Base-by-base conservation (phyloP, 2,329 filamentous ascomycete species). In the Cytospora schulzeri region DNA sequence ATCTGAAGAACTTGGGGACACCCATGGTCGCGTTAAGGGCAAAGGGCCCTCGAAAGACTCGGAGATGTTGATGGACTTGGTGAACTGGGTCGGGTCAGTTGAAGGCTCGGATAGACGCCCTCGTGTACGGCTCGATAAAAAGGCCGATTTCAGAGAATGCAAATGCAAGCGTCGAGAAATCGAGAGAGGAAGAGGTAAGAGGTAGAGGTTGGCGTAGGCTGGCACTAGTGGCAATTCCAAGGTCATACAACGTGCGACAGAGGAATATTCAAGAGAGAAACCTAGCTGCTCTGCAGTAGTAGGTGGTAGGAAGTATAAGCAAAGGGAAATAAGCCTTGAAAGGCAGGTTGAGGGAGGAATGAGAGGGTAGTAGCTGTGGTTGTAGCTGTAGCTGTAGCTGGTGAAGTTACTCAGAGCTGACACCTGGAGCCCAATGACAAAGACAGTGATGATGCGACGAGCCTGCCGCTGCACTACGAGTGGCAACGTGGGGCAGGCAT, bases 1-100 rank as follows among this genome's bases (percentile, higher is more conserved):
- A 99, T 86, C 95, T 87, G 82, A 97, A 97, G 83, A 97, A 97
- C 76, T 97, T 97, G 75, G 91, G 91, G 69, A 88, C 85, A 84
- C 85, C 68, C 60, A 67, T 45, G 19, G 50, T 58, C 41, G 57
- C 24, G 56, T 17, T 57, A 64, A 73, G 64, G 71, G 69, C 60
- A 61, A 56, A 62, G 14, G 45, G n/a, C 45, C 45, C 45, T 48
- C 9, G 52, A 31, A 55, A 29, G 52, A 22, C 31, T 29, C n/a
- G 28, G 31, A 31, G n/a, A 24, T 48, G 19, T 11, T 31, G 26
- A 29, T 35, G 19, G 52, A 31, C 12, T n/a, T 17, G 51, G 12
- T 48, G 45, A n/a, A 4, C n/a, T 41, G 22, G 41, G 28, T 62
- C 41, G 57, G 28, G 17, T 53, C 31, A 38, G 29, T 55, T 53